These are phyloP conservation scores for Patellifolia procumbens DNA, from an alignment of 179 eudicot genomes.

Conservation along the genomic window DNA sequence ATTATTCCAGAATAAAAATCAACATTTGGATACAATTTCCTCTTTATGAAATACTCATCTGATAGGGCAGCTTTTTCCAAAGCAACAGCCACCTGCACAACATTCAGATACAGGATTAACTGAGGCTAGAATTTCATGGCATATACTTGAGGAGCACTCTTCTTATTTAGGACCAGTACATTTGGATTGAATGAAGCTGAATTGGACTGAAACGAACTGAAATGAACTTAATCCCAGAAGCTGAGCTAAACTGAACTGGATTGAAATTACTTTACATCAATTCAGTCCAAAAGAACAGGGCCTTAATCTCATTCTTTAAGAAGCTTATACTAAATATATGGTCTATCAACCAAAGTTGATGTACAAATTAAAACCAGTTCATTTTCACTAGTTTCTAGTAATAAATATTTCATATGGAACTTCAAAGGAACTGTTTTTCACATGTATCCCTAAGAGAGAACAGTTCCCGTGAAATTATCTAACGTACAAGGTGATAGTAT, in stretches of 20 bases:
- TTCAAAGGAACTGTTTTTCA: not conserved
- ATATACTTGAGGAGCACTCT: not conserved
- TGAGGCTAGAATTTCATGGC: not conserved
- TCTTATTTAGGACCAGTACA: too few species aligned
- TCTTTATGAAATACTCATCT: conserved; percentile 84
- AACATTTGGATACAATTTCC: conserved; percentile 97
- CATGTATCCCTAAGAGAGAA: not conserved
- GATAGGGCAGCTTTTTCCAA: conserved; percentile 98
- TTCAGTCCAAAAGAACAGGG: too few species aligned
- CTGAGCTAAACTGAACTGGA: too few species aligned
- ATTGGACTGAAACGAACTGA: too few species aligned
- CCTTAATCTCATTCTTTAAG: too few species aligned
- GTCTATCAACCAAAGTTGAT: not conserved
- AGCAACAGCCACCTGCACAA: conserved; percentile 90
- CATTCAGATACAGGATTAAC: conserved; percentile 8
- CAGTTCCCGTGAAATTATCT: not conserved
- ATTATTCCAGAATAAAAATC: conserved; percentile 97
- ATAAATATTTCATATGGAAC: not conserved
- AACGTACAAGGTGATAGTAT: not conserved
- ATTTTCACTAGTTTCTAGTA: not conserved
- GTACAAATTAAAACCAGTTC: not conserved
- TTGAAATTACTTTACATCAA: too few species aligned
- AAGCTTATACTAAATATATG: not conserved
- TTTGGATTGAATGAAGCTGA: too few species aligned
- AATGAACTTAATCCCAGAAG: too few species aligned